Conservation (phyloP, 495 filamentous ascomycete genomes). For the Podospora pseudopauciseta region DNA sequence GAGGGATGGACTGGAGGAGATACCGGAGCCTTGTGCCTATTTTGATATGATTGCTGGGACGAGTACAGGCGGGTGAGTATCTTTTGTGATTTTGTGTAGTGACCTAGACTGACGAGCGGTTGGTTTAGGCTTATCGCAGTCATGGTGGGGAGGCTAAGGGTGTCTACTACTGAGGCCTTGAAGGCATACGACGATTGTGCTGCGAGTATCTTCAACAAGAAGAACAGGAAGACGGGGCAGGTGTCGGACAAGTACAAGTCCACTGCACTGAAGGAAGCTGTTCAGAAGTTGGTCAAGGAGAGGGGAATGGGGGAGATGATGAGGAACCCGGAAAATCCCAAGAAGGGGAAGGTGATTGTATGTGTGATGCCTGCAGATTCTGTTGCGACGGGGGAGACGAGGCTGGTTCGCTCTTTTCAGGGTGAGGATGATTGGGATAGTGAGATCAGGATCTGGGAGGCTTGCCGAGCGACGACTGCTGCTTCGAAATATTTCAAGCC, state of each 20-base stretch:
- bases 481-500: constrained; percentile 17
- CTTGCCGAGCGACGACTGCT: constrained; percentile 20
- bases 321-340: constrained; percentile 10
- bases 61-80: constrained; percentile 38
- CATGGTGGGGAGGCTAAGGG: constrained; percentile 35
- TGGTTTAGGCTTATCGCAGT: constrained; percentile 32
- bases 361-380: constrained; percentile 18
- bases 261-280: constrained; percentile 12
- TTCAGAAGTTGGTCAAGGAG: constrained; percentile 16
- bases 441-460: constrained; percentile 19
- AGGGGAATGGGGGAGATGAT: constrained; percentile 11
- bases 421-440: constrained; percentile 14
- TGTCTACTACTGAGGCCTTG: constrained; percentile 32
- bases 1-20: constrained; percentile 8
- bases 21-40: constrained; percentile 36
- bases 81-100: neutral
- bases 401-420: constrained; percentile 7
- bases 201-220: constrained; percentile 24
- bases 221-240: constrained; percentile 20
- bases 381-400: neutral
- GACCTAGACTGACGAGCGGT: no score
- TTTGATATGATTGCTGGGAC: constrained; percentile 42
- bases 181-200: constrained; percentile 27
- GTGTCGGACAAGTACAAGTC: constrained; percentile 13
- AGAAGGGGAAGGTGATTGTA: constrained; percentile 18